A percentile compares a stretch with the other conserved stretches of the same genome.
Evolutionary conservation across 805 yeast genomes (phyloP).

Genomic region (Brettanomyces nanus): DNA sequence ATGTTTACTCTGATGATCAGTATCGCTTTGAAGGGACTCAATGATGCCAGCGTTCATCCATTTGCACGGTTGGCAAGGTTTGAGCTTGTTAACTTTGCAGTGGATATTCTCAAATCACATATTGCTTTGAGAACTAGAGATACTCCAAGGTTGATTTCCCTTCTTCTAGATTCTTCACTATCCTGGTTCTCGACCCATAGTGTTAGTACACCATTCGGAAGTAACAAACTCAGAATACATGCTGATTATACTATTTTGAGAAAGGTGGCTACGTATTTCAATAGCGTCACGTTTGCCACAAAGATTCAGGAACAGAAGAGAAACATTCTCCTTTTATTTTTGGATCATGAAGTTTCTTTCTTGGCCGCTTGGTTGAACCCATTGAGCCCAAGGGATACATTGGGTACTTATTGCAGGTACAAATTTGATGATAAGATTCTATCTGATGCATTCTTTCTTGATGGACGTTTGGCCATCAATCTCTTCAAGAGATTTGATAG

Average conservation of each 20-base stretch:
- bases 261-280: slow-evolving; percentile 35
- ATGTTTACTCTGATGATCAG: slow-evolving; percentile 56
- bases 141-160: slow-evolving; percentile 35
- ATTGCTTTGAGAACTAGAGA: slow-evolving; percentile 38
- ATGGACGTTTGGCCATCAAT: slow-evolving; percentile 67
- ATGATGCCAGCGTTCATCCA: slow-evolving; percentile 72
- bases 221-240: slow-evolving; percentile 61
- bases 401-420: slow-evolving; percentile 28
- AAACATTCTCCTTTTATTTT: slow-evolving; percentile 48
- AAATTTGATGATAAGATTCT: slow-evolving; percentile 36
- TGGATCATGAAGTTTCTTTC: slow-evolving; percentile 68
- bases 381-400: slow-evolving; percentile 33
- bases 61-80: slow-evolving; percentile 68
- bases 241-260: slow-evolving; percentile 57
- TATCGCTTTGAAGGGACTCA: slow-evolving; percentile 44
- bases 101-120: slow-evolving; percentile 56
- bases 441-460: slow-evolving; percentile 49
- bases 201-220: slow-evolving; percentile 74
- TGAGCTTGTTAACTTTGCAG: slow-evolving; percentile 61
- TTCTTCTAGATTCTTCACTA: slow-evolving; percentile 58
- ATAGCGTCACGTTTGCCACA: slow-evolving; percentile 14
- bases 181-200: slow-evolving; percentile 71
- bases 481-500: slow-evolving; percentile 49
- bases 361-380: slow-evolving; percentile 75
- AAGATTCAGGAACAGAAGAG: slow-evolving; percentile 39